Percentiles rank a stretch among this genome's conserved stretches.
Evolutionary conservation across 225 moss, liverwort and hornwort genomes (phyloP).

Genomic region (Physcomitrium patens): DNA sequence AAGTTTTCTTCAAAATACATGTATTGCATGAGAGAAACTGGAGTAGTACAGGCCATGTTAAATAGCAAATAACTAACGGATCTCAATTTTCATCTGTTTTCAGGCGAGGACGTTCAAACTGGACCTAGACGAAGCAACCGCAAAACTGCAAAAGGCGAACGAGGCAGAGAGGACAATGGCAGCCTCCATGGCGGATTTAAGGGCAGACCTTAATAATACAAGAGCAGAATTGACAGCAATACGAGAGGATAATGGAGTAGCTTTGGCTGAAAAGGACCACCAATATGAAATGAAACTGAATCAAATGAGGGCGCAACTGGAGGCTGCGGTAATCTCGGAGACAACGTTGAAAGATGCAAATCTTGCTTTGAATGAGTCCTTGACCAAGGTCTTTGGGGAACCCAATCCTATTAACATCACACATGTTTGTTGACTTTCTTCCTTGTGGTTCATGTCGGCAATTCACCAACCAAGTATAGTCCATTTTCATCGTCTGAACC

Average conservation of each 20-base stretch:
- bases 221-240: conserved; percentile 36
- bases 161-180: conserved; percentile 48
- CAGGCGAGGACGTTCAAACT: conserved; percentile 49
- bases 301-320: conserved; percentile 48
- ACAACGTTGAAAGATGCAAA: conserved; percentile 34
- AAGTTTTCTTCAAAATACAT: conserved; percentile 5
- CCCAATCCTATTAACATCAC: conserved; percentile 4
- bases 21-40: conserved; percentile 22
- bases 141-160: conserved; percentile 38
- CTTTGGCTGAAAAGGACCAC: conserved; percentile 44
- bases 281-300: conserved; percentile 45
- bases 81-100: background rate
- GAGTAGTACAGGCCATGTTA: background rate
- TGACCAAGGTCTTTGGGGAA: conserved; percentile 32
- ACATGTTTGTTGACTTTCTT: background rate
- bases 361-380: conserved; percentile 37
- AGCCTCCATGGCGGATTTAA: conserved; percentile 40
- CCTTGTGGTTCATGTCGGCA: background rate
- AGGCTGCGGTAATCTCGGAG: conserved; percentile 46
- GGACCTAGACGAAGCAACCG: conserved; percentile 39
- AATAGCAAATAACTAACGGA: background rate
- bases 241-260: conserved; percentile 35
- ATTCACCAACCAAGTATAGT: background rate
- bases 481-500: background rate
- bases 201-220: conserved; percentile 42